Evolutionary conservation across 1,284 basidiomycete genomes (phyloP).

Genomic region (Trametes pubescens): DNA sequence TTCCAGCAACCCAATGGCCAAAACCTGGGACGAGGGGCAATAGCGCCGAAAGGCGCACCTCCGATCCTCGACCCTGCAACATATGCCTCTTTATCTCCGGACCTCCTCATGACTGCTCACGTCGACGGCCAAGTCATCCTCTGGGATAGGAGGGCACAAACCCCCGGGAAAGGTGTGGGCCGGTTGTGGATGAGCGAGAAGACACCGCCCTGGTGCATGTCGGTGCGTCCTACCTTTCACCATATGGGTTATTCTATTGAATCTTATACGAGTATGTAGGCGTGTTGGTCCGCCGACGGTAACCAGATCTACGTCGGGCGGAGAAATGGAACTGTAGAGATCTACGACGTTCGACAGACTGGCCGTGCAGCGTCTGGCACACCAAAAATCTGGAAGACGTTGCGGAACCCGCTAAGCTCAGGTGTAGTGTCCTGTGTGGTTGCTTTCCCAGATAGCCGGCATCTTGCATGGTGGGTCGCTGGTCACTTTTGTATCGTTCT

Average conservation of each 20-base stretch:
- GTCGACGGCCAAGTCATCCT: constrained; percentile 94
- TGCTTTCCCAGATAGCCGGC: constrained; percentile 89
- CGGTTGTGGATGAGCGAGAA: constrained; percentile 88
- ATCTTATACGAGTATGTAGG: constrained; percentile 53
- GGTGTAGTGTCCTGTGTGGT: constrained; percentile 93
- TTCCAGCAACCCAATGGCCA: constrained; percentile 23
- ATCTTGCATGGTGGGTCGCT: constrained; percentile 82
- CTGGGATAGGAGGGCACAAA: constrained; percentile 85
- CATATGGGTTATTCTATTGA: neutral
- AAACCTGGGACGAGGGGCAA: constrained; percentile 30
- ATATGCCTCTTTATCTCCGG: constrained; percentile 78
- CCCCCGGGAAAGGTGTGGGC: constrained; percentile 76
- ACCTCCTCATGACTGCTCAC: constrained; percentile 88
- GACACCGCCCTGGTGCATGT: constrained; percentile 96
- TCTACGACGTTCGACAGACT: constrained; percentile 90
- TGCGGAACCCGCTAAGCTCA: constrained; percentile 89
- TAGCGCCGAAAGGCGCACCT: constrained; percentile 72
- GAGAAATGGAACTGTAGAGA: constrained; percentile 90
- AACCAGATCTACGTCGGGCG: constrained; percentile 91
- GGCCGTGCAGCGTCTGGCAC: constrained; percentile 59
- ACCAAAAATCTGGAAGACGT: constrained; percentile 79
- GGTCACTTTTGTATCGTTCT: constrained; percentile 19
- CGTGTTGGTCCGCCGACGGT: constrained; percentile 94
- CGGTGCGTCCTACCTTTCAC: constrained; percentile 56
- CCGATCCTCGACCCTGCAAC: constrained; percentile 69